Evolutionary conservation across 305 asterid species (phyloP).

Genomic region (Rubia occidens): DNA sequence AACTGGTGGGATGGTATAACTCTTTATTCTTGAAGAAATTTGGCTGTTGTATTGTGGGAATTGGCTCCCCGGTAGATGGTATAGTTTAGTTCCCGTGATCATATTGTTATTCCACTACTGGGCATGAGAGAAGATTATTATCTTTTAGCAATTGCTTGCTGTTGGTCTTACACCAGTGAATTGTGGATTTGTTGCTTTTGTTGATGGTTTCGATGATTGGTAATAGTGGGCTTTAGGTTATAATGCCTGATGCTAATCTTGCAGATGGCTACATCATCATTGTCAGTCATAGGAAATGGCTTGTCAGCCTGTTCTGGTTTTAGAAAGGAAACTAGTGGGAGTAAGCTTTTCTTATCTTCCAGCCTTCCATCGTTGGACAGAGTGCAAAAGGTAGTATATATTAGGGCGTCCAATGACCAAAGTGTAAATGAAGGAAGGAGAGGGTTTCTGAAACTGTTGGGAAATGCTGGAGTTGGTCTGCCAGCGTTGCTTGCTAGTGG

Average conservation of each 20-base stretch:
- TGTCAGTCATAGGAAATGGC: constrained; percentile 62
- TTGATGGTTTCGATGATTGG: constrained; percentile 1
- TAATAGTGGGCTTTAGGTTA: background rate
- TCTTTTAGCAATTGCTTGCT: background rate
- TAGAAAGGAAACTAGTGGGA: constrained; percentile 51
- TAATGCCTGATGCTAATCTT: constrained; percentile 3
- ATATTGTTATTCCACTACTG: background rate
- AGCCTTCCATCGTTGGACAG: constrained; percentile 37
- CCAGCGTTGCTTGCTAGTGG: constrained; percentile 52
- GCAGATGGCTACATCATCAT: constrained; percentile 68
- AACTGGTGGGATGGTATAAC: background rate
- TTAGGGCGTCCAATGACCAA: constrained; percentile 45
- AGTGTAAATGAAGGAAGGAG: constrained; percentile 48
- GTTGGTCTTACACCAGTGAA: background rate
- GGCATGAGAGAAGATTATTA: background rate
- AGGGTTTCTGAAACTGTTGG: constrained; percentile 62
- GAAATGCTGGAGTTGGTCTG: constrained; percentile 48
- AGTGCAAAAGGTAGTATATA: constrained; percentile 31
- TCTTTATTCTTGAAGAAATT: background rate
- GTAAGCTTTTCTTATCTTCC: constrained; percentile 32
- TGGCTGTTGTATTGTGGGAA: constrained; percentile 6
- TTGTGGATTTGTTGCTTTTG: background rate
- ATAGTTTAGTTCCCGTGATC: background rate
- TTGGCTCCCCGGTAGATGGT: background rate
- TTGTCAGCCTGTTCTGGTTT: constrained; percentile 34